Evolutionary conservation across 2,329 filamentous ascomycete genomes (phyloP).

Genomic region (Penicillium sumatraense): DNA sequence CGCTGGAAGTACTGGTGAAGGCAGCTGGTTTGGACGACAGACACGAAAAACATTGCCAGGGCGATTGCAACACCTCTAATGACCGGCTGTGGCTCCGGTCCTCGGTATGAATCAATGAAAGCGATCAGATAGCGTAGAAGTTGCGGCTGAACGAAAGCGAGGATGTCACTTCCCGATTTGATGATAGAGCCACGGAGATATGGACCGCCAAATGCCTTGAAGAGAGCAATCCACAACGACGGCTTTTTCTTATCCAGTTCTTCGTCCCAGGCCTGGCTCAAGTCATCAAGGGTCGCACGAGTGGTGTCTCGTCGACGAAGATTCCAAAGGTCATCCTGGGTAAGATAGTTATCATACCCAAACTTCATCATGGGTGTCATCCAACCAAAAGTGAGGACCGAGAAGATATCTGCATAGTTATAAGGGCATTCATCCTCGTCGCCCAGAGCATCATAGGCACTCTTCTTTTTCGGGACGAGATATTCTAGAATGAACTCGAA

Average conservation of each 20-base stretch:
- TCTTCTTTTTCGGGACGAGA: constrained; percentile 79
- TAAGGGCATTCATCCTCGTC: constrained; percentile 71
- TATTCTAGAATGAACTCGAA: constrained; percentile 81
- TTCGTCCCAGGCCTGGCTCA: constrained; percentile 75
- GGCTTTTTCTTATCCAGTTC: constrained; percentile 76
- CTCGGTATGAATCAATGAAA: constrained; percentile 78
- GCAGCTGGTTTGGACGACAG: constrained; percentile 82
- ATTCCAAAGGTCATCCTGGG: constrained; percentile 95
- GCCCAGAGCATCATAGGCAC: constrained; percentile 69
- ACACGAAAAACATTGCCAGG: constrained; percentile 87
- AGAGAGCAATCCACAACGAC: constrained; percentile 84
- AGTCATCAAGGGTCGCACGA: constrained; percentile 68
- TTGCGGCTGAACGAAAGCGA: constrained; percentile 91
- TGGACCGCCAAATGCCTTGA: constrained; percentile 81
- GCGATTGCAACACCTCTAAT: constrained; percentile 87
- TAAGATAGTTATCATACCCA: constrained; percentile 89
- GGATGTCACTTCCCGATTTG: constrained; percentile 83
- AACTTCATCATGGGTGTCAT: constrained; percentile 98
- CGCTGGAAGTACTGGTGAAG: constrained; percentile 98
- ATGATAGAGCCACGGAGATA: constrained; percentile 82
- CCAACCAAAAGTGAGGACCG: constrained; percentile 92
- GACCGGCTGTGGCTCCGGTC: constrained; percentile 70
- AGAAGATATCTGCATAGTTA: constrained; percentile 94
- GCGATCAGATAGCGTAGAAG: constrained; percentile 80
- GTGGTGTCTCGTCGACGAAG: constrained; percentile 81